Evolutionary conservation across 139 green algal species (phyloP).

Genomic region (Bryopsis sp.): DNA sequence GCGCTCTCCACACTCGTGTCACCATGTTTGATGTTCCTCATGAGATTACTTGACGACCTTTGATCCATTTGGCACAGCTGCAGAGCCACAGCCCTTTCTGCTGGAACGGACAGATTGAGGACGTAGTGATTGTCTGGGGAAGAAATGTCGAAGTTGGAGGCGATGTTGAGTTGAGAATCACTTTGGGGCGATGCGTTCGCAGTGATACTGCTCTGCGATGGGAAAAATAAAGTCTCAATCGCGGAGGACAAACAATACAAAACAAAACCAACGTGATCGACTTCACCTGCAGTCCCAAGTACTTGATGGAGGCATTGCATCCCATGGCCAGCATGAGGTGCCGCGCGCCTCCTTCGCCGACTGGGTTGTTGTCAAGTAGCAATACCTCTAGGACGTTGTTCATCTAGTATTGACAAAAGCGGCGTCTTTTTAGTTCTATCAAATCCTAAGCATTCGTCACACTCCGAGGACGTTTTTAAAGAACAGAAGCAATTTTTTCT

Average conservation of each 20-base stretch:
- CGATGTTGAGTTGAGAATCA: too few species aligned
- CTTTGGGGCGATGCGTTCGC: too few species aligned
- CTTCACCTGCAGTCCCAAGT: slow-evolving; percentile 44
- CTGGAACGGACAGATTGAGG: slow-evolving; percentile 28
- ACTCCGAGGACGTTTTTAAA: too few species aligned
- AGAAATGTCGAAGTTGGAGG: slow-evolving; percentile 59
- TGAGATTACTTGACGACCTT: slow-evolving; percentile 25
- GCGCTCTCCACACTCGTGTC: slow-evolving; percentile 18
- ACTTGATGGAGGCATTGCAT: slow-evolving; percentile 41
- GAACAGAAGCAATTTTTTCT: background rate
- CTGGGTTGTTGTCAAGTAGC: slow-evolving; percentile 46
- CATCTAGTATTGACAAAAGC: background rate
- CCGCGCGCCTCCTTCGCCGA: slow-evolving; percentile 48
- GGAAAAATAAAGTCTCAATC: too few species aligned
- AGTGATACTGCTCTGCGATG: too few species aligned
- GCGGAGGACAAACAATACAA: too few species aligned
- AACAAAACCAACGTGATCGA: too few species aligned
- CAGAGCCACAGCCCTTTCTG: slow-evolving; percentile 38
- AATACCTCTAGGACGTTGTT: slow-evolving; percentile 36
- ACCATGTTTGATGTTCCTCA: slow-evolving; percentile 40
- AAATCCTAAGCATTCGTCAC: too few species aligned
- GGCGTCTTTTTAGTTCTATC: background rate
- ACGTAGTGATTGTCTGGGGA: slow-evolving; percentile 46
- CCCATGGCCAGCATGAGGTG: slow-evolving; percentile 53
- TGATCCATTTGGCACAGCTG: slow-evolving; percentile 29